Base-by-base conservation (phyloP, 1,284 basidiomycete genomes). In the Phaffia rhodozyma region DNA sequence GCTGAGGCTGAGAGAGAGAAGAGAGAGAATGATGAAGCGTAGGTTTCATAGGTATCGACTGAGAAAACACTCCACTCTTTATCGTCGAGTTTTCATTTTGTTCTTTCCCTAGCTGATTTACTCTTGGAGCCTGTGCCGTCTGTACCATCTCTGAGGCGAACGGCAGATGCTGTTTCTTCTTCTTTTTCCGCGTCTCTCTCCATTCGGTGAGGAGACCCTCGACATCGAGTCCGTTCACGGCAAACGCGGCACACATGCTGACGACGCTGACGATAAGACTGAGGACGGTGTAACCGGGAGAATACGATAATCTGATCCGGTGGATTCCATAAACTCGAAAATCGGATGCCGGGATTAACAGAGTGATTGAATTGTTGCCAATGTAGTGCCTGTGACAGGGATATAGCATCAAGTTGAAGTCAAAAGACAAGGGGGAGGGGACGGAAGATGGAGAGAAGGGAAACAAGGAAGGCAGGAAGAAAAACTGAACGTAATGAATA, bases 211-310 rank as follows among this genome's bases (percentile, higher is more conserved):
- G 38, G 38, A 43, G 16, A 11, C 38, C 38, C 13, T 43, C 38
- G 13, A 43, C 38, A 16, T 43, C 38, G 2, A 43, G 13, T 43
- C 38, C 51, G 29, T 23, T 27, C 59, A 21, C n/a, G 6, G n/a
- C 9, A 34, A 6, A 25, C 13, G 9, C 21, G 53, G 23, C 5
- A 21, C 54, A n/a, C 54, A 55, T 32, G 54, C 21, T 25, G 23
- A 55, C 18, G n/a, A 55, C n/a, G 23, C n/a, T 32, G 29, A n/a
- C 7, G 29, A 55, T 27, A 49, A 79, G 72, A 29, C 75, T 76
- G n/a, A 79, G 69, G 51, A 79, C 67, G 20, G 78, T 78, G 68
- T 71, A 78, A 5, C 75, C 75, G 6, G 74, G 70, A 54, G 71
- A 65, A 69, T 79, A 79, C 9, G n/a, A 32, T 7, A 55, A 27